phyloP scores from a whole-genome alignment of 1,139 yeast genomes.

The Hyphopichia khmerensis region DNA sequence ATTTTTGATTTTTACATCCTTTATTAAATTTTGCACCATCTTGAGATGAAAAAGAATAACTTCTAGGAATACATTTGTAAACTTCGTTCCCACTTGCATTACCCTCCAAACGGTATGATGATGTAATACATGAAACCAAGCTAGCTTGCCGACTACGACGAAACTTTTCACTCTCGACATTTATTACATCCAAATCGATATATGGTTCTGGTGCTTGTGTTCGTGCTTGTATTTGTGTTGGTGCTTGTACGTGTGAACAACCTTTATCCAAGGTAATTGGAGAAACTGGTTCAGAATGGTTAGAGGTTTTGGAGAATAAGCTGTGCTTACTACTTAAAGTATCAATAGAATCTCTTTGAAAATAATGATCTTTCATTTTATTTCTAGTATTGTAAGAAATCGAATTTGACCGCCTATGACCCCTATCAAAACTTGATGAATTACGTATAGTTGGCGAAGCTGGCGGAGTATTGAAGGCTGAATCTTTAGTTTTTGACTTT shows the following conservation, averaged over 20 bases:
- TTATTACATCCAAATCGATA: constrained; percentile 20
- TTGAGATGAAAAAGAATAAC: neutral
- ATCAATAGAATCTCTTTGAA: neutral
- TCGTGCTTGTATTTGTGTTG: too few relatives aligned
- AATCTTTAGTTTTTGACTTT: neutral
- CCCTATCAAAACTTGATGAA: neutral
- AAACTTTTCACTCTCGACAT: constrained; percentile 10
- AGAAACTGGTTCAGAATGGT: constrained; percentile 11
- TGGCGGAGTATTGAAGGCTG: neutral
- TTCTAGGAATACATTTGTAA: neutral
- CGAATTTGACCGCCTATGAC: neutral
- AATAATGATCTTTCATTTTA: neutral
- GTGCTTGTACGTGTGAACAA: too few relatives aligned
- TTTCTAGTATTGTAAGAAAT: neutral
- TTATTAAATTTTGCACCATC: neutral
- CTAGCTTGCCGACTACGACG: neutral
- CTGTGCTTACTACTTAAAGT: neutral
- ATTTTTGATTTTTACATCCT: too few relatives aligned
- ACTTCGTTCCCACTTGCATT: neutral
- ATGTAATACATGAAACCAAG: neutral
- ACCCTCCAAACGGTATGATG: neutral
- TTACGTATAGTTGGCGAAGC: neutral
- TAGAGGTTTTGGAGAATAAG: neutral
- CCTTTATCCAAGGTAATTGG: constrained; percentile 2
- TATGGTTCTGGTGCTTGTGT: constrained; percentile 4